Evolutionary conservation across 1,284 basidiomycete species (phyloP), one percentile per base, ranked within the genome.

Genomic region (Heterobasidion parviporum): DNA sequence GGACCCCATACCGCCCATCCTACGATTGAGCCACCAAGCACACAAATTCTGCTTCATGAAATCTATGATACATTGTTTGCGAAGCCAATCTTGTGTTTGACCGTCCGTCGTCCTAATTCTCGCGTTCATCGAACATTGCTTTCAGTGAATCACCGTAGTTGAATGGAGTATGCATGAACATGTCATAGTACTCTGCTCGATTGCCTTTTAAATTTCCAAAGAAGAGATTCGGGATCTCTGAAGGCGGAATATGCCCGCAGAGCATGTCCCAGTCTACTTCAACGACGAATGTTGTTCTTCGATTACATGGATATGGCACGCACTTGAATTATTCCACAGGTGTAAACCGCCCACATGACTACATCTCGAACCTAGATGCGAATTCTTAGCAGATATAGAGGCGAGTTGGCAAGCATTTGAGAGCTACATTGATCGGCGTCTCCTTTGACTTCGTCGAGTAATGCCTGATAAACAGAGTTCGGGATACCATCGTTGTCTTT

Each of bases 41-140:
- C 60, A 57, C 18, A 67, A 58, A 8, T 63, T 62, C 26, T 57
- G 41, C 43, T 50, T 57, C 55, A 62, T 56, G n/a, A 70, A 58
- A 6, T 55, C 48, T 16, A 52, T 53, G 48, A 68, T 51, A 53
- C 68, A 70, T 9, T 50, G 53, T 1, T 60, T 32, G 58, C 68
- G 69, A 58, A 68, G 66, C 65, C 66, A 68, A 20, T 58, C 56
- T 32, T 66, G 60, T 52, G n/a, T 60, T 63, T 35, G 63, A 59
- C 65, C 65, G 66, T 0, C 50, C 56, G 20, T 55, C 63, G 16
- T 54, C 54, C 9, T 45, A 14, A 6, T 58, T 56, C 10, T 54
- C 57, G 10, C 53, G 54, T 44, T 62, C 51, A 8, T 64, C 64
- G 45, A 65, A 58, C 33, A 68, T 55, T 49, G 62, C 59, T 20